A percentile compares a stretch with the other conserved stretches of the same genome.
Evolutionary conservation across 495 filamentous ascomycete species (phyloP).

Genomic region (Staphylotrichum longicolle): DNA sequence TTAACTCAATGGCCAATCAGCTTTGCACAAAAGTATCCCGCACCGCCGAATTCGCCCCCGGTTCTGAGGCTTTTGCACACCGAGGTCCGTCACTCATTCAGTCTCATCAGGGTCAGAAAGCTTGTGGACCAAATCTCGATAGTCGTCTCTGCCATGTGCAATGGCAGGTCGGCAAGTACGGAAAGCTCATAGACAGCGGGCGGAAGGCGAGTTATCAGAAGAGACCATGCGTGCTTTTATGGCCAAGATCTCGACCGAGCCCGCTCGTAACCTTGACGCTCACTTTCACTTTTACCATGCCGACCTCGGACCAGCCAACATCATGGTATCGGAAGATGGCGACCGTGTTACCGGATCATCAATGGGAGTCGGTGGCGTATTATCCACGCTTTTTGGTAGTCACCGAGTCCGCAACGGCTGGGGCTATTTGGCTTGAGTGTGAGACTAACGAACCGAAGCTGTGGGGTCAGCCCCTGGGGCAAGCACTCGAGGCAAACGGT

Average conservation of each 20-base stretch:
- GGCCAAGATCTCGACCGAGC: slow-evolving; percentile 4
- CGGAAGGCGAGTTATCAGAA: no score
- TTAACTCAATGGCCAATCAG: no score
- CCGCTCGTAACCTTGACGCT: not conserved
- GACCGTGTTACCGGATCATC: slow-evolving; percentile 3
- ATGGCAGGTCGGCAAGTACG: no score
- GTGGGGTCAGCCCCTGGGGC: slow-evolving; percentile 8
- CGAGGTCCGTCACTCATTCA: no score
- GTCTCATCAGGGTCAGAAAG: no score
- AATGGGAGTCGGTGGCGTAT: slow-evolving; percentile 11
- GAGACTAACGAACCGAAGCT: slow-evolving; percentile 3
- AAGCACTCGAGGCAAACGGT: slow-evolving; percentile 5
- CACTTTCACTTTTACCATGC: slow-evolving; percentile 10
- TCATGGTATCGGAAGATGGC: slow-evolving; percentile 8
- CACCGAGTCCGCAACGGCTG: not conserved
- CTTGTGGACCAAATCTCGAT: no score
- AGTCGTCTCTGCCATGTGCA: no score
- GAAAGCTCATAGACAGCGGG: no score
- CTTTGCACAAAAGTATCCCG: no score
- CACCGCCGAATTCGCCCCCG: no score
- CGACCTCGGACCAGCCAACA: slow-evolving; percentile 9
- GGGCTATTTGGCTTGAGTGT: slow-evolving; percentile 4
- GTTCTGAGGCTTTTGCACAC: no score
- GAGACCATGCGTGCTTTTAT: not conserved
- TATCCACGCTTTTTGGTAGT: slow-evolving; percentile 9